phyloP scores from a whole-genome alignment of 2,329 filamentous ascomycete genomes.

The Talaromyces sp. region DNA sequence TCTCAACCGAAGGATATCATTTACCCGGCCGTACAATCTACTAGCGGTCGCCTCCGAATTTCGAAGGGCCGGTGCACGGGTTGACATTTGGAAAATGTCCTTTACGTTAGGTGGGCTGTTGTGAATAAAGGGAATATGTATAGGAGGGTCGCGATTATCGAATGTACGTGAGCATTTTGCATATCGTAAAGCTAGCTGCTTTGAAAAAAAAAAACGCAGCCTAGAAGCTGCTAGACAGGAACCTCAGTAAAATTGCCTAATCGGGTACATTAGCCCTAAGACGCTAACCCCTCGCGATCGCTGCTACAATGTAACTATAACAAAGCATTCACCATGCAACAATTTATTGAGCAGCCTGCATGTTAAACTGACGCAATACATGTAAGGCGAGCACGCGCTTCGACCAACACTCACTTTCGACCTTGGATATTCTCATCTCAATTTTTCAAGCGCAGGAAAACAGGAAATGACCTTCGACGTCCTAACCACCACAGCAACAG shows the following conservation, averaged over 20 bases:
- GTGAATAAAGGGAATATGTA: no score
- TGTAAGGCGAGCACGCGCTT: background rate
- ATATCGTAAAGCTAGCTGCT: no score
- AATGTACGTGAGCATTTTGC: no score
- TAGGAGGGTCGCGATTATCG: no score
- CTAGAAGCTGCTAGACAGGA: background rate
- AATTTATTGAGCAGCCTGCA: background rate
- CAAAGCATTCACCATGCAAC: background rate
- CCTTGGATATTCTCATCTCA: no score
- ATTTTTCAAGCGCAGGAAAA: no score
- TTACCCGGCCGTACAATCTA: background rate
- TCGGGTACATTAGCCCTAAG: background rate
- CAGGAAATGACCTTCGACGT: slow-evolving; percentile 11
- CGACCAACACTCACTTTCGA: background rate
- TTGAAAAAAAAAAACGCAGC: background rate
- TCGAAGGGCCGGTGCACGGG: no score
- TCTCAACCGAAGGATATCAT: background rate
- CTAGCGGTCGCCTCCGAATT: background rate
- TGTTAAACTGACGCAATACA: background rate
- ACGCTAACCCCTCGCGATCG: background rate
- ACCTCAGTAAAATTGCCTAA: background rate
- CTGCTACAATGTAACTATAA: background rate
- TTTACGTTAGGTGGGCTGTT: background rate
- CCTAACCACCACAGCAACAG: background rate
- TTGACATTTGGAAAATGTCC: background rate